Evolutionary conservation across 495 filamentous ascomycete genomes (phyloP).

Genomic region (Penicillium roqueforti): DNA sequence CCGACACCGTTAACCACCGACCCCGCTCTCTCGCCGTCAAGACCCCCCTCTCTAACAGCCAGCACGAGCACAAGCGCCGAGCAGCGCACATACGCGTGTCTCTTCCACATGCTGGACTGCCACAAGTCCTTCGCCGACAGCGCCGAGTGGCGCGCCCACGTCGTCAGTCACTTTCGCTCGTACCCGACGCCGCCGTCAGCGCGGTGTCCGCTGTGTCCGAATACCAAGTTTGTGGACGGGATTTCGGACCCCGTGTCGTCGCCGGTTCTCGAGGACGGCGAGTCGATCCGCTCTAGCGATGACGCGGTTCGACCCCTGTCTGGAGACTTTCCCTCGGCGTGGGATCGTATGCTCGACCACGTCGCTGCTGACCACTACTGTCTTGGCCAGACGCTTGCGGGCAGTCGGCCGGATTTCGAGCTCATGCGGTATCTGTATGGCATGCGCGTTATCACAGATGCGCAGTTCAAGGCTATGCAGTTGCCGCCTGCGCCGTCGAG

Average conservation of each 20-base stretch:
- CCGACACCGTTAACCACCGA: conserved; percentile 20
- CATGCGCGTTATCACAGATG: conserved; percentile 40
- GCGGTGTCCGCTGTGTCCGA: conserved; percentile 39
- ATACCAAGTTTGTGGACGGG: conserved; percentile 31
- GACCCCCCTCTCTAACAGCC: background rate
- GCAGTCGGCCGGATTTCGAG: conserved; percentile 42
- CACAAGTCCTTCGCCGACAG: conserved; percentile 36
- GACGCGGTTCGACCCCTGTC: background rate
- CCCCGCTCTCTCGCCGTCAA: conserved; percentile 3
- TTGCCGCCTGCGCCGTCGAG: conserved; percentile 40
- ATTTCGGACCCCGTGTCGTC: conserved; percentile 9
- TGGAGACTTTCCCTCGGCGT: conserved; percentile 20
- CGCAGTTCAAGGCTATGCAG: conserved; percentile 46
- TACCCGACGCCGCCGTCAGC: conserved; percentile 36
- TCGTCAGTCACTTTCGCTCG: conserved; percentile 42
- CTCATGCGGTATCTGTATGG: conserved; percentile 45
- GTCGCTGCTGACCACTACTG: conserved; percentile 37
- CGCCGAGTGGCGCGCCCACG: conserved; percentile 39
- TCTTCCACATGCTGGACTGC: conserved; percentile 45
- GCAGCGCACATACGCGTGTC: conserved; percentile 33
- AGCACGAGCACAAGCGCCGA: too few species aligned
- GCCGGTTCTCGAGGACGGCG: background rate
- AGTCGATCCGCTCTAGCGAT: background rate
- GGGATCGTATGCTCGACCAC: conserved; percentile 41
- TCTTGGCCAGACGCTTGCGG: conserved; percentile 37